Evolutionary conservation across 163 green algal species (phyloP).

Genomic region (Botryococcus braunii): DNA sequence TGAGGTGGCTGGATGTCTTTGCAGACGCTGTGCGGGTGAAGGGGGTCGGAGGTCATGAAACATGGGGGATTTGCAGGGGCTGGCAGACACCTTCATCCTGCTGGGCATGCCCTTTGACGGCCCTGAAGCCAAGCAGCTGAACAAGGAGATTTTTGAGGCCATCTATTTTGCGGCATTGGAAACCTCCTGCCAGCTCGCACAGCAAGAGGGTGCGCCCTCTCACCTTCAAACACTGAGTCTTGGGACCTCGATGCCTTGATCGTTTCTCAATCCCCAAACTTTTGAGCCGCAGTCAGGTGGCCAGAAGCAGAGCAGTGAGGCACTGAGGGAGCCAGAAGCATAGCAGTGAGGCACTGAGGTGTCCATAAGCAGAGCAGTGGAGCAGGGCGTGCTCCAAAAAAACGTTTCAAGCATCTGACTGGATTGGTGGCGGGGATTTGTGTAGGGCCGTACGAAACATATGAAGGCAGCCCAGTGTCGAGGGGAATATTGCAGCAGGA

Average conservation of each 20-base stretch:
- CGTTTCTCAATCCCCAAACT: too few relatives aligned
- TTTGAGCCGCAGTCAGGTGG: too few relatives aligned
- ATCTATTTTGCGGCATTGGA: slow-evolving; percentile 91
- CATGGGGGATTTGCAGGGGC: slow-evolving; percentile 64
- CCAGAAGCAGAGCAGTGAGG: too few relatives aligned
- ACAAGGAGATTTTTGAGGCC: slow-evolving; percentile 96
- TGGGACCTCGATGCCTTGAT: too few relatives aligned
- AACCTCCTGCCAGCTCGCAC: slow-evolving; percentile 75
- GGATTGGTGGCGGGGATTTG: not conserved
- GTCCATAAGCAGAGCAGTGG: too few relatives aligned
- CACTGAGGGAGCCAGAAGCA: too few relatives aligned
- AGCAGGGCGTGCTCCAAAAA: not conserved
- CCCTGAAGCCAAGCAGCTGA: slow-evolving; percentile 78
- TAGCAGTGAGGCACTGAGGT: too few relatives aligned
- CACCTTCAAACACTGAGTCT: too few relatives aligned
- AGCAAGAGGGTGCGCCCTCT: slow-evolving; percentile 46
- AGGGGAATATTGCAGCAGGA: slow-evolving; percentile 93
- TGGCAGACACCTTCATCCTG: slow-evolving; percentile 97
- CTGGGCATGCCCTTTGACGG: slow-evolving; percentile 96
- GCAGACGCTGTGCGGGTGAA: too few relatives aligned
- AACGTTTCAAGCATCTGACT: not conserved
- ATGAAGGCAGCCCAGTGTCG: slow-evolving; percentile 81
- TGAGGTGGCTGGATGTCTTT: too few relatives aligned
- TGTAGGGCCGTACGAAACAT: slow-evolving; percentile 80
- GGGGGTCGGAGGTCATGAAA: too few relatives aligned